A percentile compares a stretch with the other conserved stretches of the same genome.
These are phyloP conservation scores for Malus sieversii DNA, from an alignment of 306 rosid species.

Conservation along the genomic window DNA sequence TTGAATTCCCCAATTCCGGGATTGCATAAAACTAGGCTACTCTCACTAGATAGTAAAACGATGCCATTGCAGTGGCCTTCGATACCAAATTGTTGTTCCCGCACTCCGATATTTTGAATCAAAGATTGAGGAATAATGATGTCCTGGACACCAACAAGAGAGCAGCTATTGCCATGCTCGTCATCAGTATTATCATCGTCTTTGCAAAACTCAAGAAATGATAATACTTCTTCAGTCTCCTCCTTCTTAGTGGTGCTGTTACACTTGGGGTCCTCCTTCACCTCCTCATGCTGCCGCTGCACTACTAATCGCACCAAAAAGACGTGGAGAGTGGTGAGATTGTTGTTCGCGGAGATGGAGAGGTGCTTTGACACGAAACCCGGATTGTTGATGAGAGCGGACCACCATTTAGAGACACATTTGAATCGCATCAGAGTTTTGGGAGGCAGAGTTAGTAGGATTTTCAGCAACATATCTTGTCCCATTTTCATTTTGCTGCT, in stretches of 20 bases:
- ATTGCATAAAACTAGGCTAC: neutral
- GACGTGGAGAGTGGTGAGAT: neutral
- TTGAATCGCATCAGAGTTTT: conserved; percentile 1
- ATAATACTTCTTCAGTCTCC: neutral
- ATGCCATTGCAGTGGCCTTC: neutral
- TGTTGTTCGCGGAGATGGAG: too few relatives aligned
- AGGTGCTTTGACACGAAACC: neutral
- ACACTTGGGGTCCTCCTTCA: too few relatives aligned
- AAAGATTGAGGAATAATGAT: neutral
- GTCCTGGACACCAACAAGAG: neutral
- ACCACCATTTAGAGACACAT: neutral
- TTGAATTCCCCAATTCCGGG: neutral
- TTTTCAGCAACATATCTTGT: neutral
- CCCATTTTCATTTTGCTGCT: neutral
- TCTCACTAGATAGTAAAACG: neutral
- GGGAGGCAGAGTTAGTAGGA: neutral
- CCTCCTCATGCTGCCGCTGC: neutral
- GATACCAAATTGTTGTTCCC: neutral
- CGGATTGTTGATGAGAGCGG: neutral
- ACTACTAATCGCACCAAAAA: neutral
- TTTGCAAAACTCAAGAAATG: neutral
- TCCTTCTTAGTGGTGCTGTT: too few relatives aligned
- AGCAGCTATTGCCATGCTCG: neutral
- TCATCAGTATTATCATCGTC: neutral
- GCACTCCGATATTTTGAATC: too few relatives aligned